phyloP scores from a whole-genome alignment of 2,329 filamentous ascomycete genomes.

The Cadophora sp. region DNA sequence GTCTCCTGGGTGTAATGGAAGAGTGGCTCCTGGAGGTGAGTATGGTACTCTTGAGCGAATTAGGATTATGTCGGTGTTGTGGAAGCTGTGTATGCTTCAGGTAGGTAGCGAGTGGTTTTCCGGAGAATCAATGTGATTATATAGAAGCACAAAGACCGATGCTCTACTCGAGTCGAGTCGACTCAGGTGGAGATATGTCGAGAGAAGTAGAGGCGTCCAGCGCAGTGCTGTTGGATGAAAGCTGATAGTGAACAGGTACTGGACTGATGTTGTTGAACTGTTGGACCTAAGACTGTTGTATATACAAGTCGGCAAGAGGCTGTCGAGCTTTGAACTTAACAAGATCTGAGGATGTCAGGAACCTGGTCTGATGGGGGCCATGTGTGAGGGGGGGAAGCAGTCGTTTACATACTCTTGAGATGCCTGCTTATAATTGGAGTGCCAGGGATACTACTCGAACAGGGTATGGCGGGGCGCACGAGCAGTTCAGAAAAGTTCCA shows the following conservation, averaged over 20 bases:
- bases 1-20: background rate
- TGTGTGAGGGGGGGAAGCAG: constrained; percentile 32
- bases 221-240: constrained; percentile 36
- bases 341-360: constrained; percentile 40
- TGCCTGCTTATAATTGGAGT: constrained; percentile 33
- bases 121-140: constrained; percentile 10
- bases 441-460: constrained; percentile 32
- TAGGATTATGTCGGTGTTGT: constrained; percentile 11
- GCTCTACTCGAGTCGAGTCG: constrained; percentile 26
- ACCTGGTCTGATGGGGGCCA: constrained; percentile 32
- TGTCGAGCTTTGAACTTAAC: constrained; percentile 24
- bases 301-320: constrained; percentile 21
- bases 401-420: constrained; percentile 43
- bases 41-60: constrained; percentile 7
- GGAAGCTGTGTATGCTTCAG: constrained; percentile 1
- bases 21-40: background rate
- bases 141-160: constrained; percentile 22
- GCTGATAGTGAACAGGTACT: constrained; percentile 17
- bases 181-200: constrained; percentile 18
- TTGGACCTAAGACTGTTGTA: constrained; percentile 12
- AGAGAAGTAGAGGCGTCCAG: constrained; percentile 36
- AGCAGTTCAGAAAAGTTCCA: constrained; percentile 35
- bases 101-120: constrained; percentile 22
- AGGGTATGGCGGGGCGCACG: constrained; percentile 41
- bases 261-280: constrained; percentile 4